phyloP scores from a whole-genome alignment of 73 alveolate species.

The Paramecium primaurelia region DNA sequence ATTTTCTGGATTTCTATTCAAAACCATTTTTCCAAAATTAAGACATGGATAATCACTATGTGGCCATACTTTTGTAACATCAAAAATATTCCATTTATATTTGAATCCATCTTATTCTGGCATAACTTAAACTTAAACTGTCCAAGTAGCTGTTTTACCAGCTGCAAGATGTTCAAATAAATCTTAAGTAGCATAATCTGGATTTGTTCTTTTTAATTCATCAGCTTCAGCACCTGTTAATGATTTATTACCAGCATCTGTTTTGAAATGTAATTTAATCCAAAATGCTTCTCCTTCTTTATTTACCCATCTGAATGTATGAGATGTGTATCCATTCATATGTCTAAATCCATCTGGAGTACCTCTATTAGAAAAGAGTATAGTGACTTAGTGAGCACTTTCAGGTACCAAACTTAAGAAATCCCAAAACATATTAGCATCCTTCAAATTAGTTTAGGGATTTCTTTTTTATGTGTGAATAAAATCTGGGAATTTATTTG shows the following conservation, averaged over 20 bases:
- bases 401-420: slow-evolving; percentile 85
- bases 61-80: slow-evolving; percentile 93
- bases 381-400: slow-evolving; percentile 79
- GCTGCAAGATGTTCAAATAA: slow-evolving; percentile 67
- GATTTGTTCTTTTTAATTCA: slow-evolving; percentile 63
- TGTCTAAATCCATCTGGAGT: slow-evolving; percentile 92
- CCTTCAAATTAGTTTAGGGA: slow-evolving; percentile 78
- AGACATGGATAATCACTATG: slow-evolving; percentile 82
- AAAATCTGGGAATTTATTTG: slow-evolving; percentile 90
- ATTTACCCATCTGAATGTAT: slow-evolving; percentile 89
- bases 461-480: slow-evolving; percentile 84
- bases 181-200: slow-evolving; percentile 87
- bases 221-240: slow-evolving; percentile 75
- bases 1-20: slow-evolving; percentile 88
- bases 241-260: slow-evolving; percentile 83
- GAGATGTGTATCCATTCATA: slow-evolving; percentile 89
- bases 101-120: slow-evolving; percentile 76
- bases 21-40: slow-evolving; percentile 80
- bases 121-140: slow-evolving; percentile 75
- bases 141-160: slow-evolving; percentile 83
- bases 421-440: slow-evolving; percentile 82
- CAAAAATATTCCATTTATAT: slow-evolving; percentile 80
- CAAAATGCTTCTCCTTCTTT: slow-evolving; percentile 76
- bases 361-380: slow-evolving; percentile 86
- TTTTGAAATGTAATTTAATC: slow-evolving; percentile 87